Evolutionary conservation across 1,284 basidiomycete genomes (phyloP).

Genomic region (Malassezia psittaci): DNA sequence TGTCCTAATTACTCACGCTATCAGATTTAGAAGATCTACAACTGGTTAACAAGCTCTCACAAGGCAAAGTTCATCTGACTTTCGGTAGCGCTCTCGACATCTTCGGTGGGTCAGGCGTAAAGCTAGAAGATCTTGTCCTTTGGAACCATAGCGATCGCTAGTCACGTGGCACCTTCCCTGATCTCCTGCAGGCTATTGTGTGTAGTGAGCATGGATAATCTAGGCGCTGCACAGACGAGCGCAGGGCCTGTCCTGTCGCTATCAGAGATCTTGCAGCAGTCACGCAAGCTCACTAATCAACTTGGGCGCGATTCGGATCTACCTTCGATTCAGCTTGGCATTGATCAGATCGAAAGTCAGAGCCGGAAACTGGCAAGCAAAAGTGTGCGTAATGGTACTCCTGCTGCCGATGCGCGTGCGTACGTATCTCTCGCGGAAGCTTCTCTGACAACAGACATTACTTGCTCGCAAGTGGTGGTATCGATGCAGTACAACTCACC

Average conservation of each 20-base stretch:
- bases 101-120: slow-evolving; percentile 66
- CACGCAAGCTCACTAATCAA: slow-evolving; percentile 42
- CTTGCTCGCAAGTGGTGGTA: slow-evolving; percentile 75
- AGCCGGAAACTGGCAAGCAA: slow-evolving; percentile 41
- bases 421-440: not conserved
- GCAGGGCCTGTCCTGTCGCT: slow-evolving; percentile 21
- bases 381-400: slow-evolving; percentile 51
- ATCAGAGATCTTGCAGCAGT: slow-evolving; percentile 41
- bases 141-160: slow-evolving; percentile 39
- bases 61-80: slow-evolving; percentile 83
- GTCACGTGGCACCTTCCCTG: slow-evolving; percentile 2
- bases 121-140: slow-evolving; percentile 60
- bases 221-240: not conserved
- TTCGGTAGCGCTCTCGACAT: slow-evolving; percentile 81
- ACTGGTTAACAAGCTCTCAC: slow-evolving; percentile 69
- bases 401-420: slow-evolving; percentile 47
- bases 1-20: slow-evolving; percentile 18
- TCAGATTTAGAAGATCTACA: slow-evolving; percentile 72
- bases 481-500: slow-evolving; percentile 71
- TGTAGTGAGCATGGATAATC: not conserved
- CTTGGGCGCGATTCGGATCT: slow-evolving; percentile 55
- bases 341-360: slow-evolving; percentile 85
- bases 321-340: slow-evolving; percentile 70
- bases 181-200: not conserved
- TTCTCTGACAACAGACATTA: slow-evolving; percentile 29